Conservation (phyloP, 1,284 basidiomycete genomes). For the Cryptococcus sp. region DNA sequence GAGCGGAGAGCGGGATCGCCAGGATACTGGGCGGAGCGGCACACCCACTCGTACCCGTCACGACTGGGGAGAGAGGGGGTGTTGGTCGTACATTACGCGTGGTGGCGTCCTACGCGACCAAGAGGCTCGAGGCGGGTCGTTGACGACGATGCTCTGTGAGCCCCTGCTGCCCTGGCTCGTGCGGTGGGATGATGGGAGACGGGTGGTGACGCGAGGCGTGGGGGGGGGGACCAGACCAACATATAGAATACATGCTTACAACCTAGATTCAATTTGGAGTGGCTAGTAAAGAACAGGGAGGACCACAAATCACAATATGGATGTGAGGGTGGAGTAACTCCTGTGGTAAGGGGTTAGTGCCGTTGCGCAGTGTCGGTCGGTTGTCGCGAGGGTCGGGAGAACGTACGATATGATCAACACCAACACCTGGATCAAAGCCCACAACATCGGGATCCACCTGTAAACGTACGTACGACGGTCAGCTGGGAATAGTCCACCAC, state of each 20-base stretch:
- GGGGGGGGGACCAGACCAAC: not conserved
- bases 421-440: constrained; percentile 66
- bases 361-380: not conserved
- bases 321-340: constrained; percentile 43
- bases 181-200: not conserved
- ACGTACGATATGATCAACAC: constrained; percentile 58
- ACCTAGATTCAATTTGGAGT: too few species aligned
- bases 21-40: too few species aligned
- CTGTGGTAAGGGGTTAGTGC: constrained; percentile 13
- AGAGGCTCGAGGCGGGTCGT: not conserved
- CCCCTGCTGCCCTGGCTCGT: not conserved
- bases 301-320: constrained; percentile 28
- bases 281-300: not conserved
- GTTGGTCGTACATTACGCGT: too few species aligned
- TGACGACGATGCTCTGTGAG: not conserved
- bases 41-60: too few species aligned
- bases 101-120: too few species aligned
- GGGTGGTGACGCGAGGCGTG: not conserved
- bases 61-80: too few species aligned
- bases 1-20: too few species aligned
- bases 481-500: not conserved
- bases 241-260: not conserved
- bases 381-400: not conserved
- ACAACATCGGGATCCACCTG: constrained; percentile 77
- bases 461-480: not conserved